phyloP scores from a whole-genome alignment of 148 eudicot genomes.

The Euryodendron excelsum region DNA sequence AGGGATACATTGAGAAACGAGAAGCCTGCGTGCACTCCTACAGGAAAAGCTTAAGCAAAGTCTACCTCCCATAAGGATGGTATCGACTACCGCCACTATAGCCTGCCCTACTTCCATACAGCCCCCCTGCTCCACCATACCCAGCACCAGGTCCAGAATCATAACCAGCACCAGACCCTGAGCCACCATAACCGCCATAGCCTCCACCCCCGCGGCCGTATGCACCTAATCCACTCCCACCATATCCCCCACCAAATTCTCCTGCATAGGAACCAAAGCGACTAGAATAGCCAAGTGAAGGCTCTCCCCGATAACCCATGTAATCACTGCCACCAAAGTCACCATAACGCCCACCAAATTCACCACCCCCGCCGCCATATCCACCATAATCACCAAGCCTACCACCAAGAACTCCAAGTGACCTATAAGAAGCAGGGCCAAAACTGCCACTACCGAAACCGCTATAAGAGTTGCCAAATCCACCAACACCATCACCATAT shows the following conservation, averaged over 20 bases:
- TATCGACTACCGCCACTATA: constrained; percentile 36
- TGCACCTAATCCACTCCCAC: constrained; percentile 27
- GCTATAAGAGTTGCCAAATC: constrained; percentile 28
- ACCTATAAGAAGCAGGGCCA: constrained; percentile 37
- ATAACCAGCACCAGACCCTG: constrained; percentile 25
- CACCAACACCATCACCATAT: constrained; percentile 25
- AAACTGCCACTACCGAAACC: constrained; percentile 22
- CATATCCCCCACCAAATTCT: constrained; percentile 33
- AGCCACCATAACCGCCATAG: constrained; percentile 30
- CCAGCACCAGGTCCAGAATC: constrained; percentile 28
- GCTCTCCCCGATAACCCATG: constrained; percentile 35
- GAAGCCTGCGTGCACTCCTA: constrained; percentile 13
- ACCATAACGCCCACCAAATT: constrained; percentile 27
- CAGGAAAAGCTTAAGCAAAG: constrained; percentile 7
- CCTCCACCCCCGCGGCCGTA: constrained; percentile 37
- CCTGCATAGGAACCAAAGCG: constrained; percentile 34
- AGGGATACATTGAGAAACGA: constrained; percentile 5
- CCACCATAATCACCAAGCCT: constrained; percentile 33
- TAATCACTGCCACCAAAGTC: constrained; percentile 29
- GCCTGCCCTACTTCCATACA: constrained; percentile 36
- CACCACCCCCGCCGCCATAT: constrained; percentile 29
- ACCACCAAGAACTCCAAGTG: constrained; percentile 25
- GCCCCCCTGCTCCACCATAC: constrained; percentile 32
- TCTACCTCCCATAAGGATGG: constrained; percentile 41
- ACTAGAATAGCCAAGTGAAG: constrained; percentile 34